These are phyloP conservation scores for Micromonas pusilla DNA, from an alignment of 139 green algal species.

Conservation along the genomic window DNA sequence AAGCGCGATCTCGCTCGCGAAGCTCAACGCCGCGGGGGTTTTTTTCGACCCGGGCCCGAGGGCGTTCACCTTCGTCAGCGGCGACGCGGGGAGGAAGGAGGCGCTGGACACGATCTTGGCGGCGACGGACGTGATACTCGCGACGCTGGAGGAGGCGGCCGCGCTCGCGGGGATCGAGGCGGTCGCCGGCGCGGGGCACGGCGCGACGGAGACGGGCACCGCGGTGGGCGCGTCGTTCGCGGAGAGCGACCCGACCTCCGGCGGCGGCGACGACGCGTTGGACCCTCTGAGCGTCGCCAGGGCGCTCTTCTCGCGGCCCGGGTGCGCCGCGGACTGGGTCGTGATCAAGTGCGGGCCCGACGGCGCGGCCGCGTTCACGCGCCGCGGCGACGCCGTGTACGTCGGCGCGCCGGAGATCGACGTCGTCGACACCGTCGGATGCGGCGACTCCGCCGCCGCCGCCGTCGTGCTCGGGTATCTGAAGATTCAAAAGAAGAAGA, in stretches of 20 bases:
- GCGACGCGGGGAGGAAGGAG: not conserved
- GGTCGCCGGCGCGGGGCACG: too few relatives aligned
- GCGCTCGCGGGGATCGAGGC: not conserved
- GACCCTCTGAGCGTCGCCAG: not conserved
- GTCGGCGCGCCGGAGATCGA: slow-evolving; percentile 27
- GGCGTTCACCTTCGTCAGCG: slow-evolving; percentile 34
- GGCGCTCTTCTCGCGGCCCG: not conserved
- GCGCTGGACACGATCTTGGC: slow-evolving; percentile 53
- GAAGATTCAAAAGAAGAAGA: too few relatives aligned
- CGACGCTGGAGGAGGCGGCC: slow-evolving; percentile 13
- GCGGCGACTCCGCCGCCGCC: slow-evolving; percentile 87
- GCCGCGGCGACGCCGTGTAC: not conserved
- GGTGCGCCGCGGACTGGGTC: slow-evolving; percentile 45
- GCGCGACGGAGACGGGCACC: too few relatives aligned
- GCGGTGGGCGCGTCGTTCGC: too few relatives aligned
- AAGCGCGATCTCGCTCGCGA: slow-evolving; percentile 35
- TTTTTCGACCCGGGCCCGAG: slow-evolving; percentile 87
- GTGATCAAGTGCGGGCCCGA: slow-evolving; percentile 69
- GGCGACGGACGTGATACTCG: not conserved
- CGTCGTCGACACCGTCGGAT: slow-evolving; percentile 91
- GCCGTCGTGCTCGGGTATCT: slow-evolving; percentile 80
- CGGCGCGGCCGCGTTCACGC: slow-evolving; percentile 49
- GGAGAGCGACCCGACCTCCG: too few relatives aligned
- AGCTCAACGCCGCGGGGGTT: slow-evolving; percentile 51
- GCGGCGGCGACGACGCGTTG: not conserved